Conservation (phyloP, 2,329 filamentous ascomycete species). For the Colletotrichum sp. region DNA sequence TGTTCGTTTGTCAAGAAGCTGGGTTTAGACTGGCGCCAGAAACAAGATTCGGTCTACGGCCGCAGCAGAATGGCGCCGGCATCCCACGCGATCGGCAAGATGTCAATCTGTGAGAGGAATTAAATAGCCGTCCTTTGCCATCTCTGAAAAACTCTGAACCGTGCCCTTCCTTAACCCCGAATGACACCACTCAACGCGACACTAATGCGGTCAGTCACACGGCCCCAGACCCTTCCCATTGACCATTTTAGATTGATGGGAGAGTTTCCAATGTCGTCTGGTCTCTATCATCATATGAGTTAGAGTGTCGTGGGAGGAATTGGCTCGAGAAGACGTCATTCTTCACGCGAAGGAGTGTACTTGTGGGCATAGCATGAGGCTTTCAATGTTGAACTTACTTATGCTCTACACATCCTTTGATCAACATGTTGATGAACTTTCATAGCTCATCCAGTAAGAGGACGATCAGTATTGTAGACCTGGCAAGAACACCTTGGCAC, state of each 20-base stretch:
- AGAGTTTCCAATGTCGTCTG: background rate
- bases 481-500: no score
- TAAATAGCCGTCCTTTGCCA: background rate
- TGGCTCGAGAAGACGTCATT: background rate
- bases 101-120: background rate
- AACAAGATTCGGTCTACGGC: background rate
- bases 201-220: background rate
- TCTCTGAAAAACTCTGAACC: background rate
- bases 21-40: background rate
- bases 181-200: background rate
- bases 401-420: fast-evolving
- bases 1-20: background rate
- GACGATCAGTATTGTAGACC: no score
- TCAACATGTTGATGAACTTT: fast-evolving
- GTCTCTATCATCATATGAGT: background rate
- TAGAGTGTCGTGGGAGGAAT: background rate
- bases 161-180: background rate
- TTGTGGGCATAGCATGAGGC: background rate
- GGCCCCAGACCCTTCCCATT: background rate
- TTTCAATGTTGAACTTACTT: background rate
- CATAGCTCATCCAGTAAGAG: background rate
- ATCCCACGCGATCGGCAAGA: background rate
- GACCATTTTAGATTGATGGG: background rate
- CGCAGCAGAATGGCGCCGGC: background rate
- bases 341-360: background rate